Base-by-base conservation (phyloP, 2,329 filamentous ascomycete species). In the Trichoderma lentiforme region DNA sequence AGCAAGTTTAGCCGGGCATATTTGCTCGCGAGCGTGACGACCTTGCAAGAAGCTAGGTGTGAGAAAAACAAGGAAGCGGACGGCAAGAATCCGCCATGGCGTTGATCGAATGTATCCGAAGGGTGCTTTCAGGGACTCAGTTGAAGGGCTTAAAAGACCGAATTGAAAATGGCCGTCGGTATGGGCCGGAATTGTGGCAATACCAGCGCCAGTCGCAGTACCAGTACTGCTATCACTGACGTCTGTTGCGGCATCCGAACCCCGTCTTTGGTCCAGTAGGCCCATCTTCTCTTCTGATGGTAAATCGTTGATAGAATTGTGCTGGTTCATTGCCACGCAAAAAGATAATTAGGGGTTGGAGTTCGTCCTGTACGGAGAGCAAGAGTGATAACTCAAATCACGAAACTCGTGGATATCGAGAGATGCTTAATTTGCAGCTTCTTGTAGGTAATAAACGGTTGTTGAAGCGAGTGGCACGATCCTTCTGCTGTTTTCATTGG, bases 11-110 rank as follows among this genome's bases (percentile, higher is more conserved):
- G 82, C 78, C 5, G 81, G 78, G n/a, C 81, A 81, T 64, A 80
- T 80, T 63, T 82, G 80, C 68, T 85, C 82, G 51, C 83, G 79
- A 39, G 80, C 80, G 71, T 84, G 78, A 32, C 82, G 81, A 62
- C 82, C 81, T 64, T 86, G 85, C 60, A 87, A 74, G 74, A 88
- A 88, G 78, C 84, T 86, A n/a, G 86, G 86, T n/a, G 86, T 77
- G 18, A 88, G 78, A 76, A 87, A 87, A 74, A 85, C 76, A 73
- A 77, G 76, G 28, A 78, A 75, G 15, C 83, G 83, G 64, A 84
- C 73, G 3, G 83, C 70, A n/a, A 81, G 74, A n/a, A 79, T 74
- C 15, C 79, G 78, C 80, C 80, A 83, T 58, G 82, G 80, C 36
- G 83, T 74, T 70, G 79, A 77, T 28, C 77, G 76, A 11, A 80